These are phyloP conservation scores for Diaporthe ilicicola DNA, from an alignment of 2,329 filamentous ascomycete genomes.

Conservation along the genomic window DNA sequence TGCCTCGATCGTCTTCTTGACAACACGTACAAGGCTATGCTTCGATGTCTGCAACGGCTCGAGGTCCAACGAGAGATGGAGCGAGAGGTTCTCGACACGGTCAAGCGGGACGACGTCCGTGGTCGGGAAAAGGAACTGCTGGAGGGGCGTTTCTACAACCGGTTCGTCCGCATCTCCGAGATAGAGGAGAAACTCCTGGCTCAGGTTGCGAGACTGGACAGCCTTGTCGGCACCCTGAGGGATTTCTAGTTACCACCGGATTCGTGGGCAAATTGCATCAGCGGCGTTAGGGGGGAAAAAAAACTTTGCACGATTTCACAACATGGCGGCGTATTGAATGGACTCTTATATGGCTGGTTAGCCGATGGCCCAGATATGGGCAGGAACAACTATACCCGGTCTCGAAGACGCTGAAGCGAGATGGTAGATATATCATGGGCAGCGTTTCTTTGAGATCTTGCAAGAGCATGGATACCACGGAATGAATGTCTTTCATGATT, in stretches of 20 bases:
- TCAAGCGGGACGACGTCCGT: conserved; percentile 85
- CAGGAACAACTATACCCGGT: conserved; percentile 30
- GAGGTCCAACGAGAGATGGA: conserved; percentile 78
- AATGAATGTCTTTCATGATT: conserved; percentile 6
- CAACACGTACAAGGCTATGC: conserved; percentile 89
- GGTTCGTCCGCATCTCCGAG: conserved; percentile 57
- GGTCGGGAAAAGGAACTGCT: conserved; percentile 85
- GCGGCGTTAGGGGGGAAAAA: conserved; percentile 36
- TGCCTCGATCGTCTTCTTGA: conserved; percentile 77
- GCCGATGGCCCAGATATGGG: conserved; percentile 27
- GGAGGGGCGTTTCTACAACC: conserved; percentile 74
- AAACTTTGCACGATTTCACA: conserved; percentile 20
- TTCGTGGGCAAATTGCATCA: conserved; percentile 35
- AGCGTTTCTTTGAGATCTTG: conserved; percentile 20
- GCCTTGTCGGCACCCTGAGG: conserved; percentile 81
- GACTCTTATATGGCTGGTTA: conserved; percentile 26
- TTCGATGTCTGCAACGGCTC: conserved; percentile 82
- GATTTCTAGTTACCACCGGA: conserved; percentile 66
- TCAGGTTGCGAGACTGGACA: conserved; percentile 84
- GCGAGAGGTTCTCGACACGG: conserved; percentile 78
- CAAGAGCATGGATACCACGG: conserved; percentile 30
- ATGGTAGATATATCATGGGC: conserved; percentile 35
- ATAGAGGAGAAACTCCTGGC: conserved; percentile 78
- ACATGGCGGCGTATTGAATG: conserved; percentile 29
- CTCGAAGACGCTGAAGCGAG: conserved; percentile 28